Evolutionary conservation across 306 rosid species (phyloP), one percentile per base, ranked within the genome.

Genomic region (Luffa aegyptiaca): DNA sequence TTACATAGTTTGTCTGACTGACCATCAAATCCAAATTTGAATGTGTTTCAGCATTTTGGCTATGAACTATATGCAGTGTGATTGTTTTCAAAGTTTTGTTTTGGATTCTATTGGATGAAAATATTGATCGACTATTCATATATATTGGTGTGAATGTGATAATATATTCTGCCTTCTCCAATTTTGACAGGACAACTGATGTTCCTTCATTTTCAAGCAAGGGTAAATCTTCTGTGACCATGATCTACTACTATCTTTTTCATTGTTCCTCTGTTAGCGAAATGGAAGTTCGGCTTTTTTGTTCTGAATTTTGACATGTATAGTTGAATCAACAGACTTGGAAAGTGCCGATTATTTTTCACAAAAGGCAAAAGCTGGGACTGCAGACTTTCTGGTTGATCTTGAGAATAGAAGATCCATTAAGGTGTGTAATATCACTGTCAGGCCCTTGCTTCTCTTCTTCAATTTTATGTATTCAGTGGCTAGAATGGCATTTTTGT

Each of bases 371-470:
- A 86, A 86, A 84, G 88, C 83, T 59, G 98, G 98, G 82, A 90
- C 94, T 75, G 98, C 96, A 63, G 76, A 70, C 72, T 94, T 87
- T 82, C 94, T 94, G 45, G 79, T 90, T 57, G 88, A 94, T 78
- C 88, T 92, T 65, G 98, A 94, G 86, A 85, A 85, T 36, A 87
- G 84, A 86, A 89, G 98, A 88, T 74, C 98, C n/a, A 94, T 94
- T 49, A 94, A 94, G 92, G 98, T 86, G 45, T 73, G 26, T 78
- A 59, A 45, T 82, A 56, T 16, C 31, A 55, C 18, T 70, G 44
- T 10, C 5, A 70, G 16, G n/a, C 76, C 76, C 20, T 45, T 70
- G 56, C 55, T 82, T 20, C 26, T 20, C 45, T 66, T 41, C 33
- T 17, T 74, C 37, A 57, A 76, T 56, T 36, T n/a, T 33, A 51